Evolutionary conservation across 371 early-diverging fungal species (phyloP), one percentile per base, ranked within the genome.

Genomic region (Agmasoma carcini): DNA sequence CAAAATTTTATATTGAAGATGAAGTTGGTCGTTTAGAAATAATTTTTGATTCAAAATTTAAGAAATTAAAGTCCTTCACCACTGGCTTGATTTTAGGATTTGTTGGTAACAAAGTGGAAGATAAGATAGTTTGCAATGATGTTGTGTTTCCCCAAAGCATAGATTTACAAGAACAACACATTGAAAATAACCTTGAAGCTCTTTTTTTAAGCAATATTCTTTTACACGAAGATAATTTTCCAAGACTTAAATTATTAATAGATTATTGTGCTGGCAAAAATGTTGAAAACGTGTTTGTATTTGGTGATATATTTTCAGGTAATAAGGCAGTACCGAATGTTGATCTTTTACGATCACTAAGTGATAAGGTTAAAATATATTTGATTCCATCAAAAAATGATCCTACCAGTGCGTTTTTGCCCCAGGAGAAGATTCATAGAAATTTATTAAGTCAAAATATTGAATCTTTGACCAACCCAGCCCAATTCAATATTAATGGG

Each of bases 21-120:
- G 63, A 55, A 19, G 51, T 44, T 29, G 63, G 63, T 7, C 54
- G 44, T 31, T 44, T 62, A 31, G 63, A 62, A 49, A 0, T 62
- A 30, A 23, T 45, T 33, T 27, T 62, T 22, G n/a, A n/a, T n/a
- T n/a, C n/a, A n/a, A n/a, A n/a, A n/a, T n/a, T n/a, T n/a, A n/a
- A n/a, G n/a, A n/a, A n/a, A n/a, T n/a, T n/a, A n/a, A n/a, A n/a
- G n/a, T 45, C 55, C 40, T 14, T 65, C 55, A 30, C 40, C 12
- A 66, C 66, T 4, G 66, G 66, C 37, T 61, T 61, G 61, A 30
- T 44, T 23, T 15, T 66, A n/a, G 61, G 66, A 55, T 46, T 61
- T 45, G 0, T 38, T 0, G 66, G 66, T 11, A 23, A 2, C n/a
- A 25, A 30, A 6, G 23, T 33, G 12, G 29, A 25, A 22, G 34